These are phyloP conservation scores for Aureobasidium uvarum DNA, from an alignment of 2,329 filamentous ascomycete genomes.

Conservation along the genomic window DNA sequence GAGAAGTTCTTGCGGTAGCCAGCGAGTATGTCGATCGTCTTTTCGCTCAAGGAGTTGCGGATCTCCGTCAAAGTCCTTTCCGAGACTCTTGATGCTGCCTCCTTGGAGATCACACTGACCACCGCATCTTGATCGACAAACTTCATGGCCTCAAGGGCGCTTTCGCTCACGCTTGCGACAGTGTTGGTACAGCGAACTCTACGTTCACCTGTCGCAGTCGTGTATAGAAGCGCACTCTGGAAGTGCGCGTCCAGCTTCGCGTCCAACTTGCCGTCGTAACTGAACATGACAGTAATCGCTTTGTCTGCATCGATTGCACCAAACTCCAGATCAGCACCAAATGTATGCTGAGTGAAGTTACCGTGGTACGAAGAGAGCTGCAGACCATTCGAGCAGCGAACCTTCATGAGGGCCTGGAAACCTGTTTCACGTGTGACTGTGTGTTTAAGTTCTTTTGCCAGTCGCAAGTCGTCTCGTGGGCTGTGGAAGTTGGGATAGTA, in stretches of 20 bases:
- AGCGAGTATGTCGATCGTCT: conserved; percentile 87
- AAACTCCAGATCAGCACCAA: conserved; percentile 91
- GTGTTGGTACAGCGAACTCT: conserved; percentile 90
- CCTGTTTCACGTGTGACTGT: conserved; percentile 86
- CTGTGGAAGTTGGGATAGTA: conserved; percentile 97
- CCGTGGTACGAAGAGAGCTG: conserved; percentile 94
- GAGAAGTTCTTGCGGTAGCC: conserved; percentile 92
- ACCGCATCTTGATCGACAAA: conserved; percentile 96
- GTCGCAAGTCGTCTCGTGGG: conserved; percentile 77
- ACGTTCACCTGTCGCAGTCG: conserved; percentile 82
- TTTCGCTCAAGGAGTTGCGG: conserved; percentile 77
- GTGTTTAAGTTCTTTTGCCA: conserved; percentile 82
- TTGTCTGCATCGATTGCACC: conserved; percentile 92
- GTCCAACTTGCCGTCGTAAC: conserved; percentile 96
- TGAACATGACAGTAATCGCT: conserved; percentile 85
- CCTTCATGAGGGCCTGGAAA: conserved; percentile 96
- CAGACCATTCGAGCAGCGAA: conserved; percentile 92
- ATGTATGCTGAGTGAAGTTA: conserved; percentile 93
- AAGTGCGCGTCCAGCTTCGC: conserved; percentile 96
- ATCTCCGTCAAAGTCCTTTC: conserved; percentile 80
- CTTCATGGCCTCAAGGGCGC: conserved; percentile 78
- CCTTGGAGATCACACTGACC: conserved; percentile 83
- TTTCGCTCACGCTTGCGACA: conserved; percentile 87
- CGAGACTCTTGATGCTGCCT: conserved; percentile 82
- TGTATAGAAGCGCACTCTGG: conserved; percentile 92